phyloP scores from a whole-genome alignment of 345 rosid species.

The Eucalyptus cloeziana region DNA sequence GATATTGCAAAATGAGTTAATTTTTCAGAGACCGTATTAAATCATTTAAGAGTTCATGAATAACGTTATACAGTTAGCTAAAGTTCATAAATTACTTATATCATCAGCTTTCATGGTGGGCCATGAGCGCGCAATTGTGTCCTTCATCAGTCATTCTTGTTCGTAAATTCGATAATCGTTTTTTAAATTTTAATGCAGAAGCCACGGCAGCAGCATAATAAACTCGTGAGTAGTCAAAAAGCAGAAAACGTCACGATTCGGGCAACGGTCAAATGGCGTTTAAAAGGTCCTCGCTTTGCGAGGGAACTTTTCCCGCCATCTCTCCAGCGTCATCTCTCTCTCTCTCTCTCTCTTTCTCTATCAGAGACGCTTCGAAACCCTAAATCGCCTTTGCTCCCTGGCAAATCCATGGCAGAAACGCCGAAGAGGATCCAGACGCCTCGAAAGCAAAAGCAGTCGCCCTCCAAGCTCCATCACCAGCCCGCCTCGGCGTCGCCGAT shows the following conservation, averaged over 20 bases:
- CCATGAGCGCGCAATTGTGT: neutral
- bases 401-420: conserved; percentile 36
- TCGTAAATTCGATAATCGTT: neutral
- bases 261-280: neutral
- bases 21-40: fast-evolving
- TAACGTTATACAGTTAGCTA: too few species aligned
- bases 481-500: conserved; percentile 8
- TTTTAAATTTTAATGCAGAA: neutral
- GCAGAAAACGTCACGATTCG: neutral
- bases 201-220: neutral
- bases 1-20: too few species aligned
- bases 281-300: neutral
- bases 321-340: neutral
- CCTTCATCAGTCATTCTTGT: neutral
- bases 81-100: fast-evolving
- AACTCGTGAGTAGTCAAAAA: fast-evolving
- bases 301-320: conserved; percentile 63
- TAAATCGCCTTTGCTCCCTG: neutral
- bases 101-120: neutral
- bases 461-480: conserved; percentile 4
- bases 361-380: neutral
- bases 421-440: conserved; percentile 6
- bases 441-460: conserved; percentile 13
- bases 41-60: fast-evolving
- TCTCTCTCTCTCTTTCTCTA: neutral